Evolutionary conservation across 768 basidiomycete species (phyloP).

Genomic region (Cubamyces lactineus): DNA sequence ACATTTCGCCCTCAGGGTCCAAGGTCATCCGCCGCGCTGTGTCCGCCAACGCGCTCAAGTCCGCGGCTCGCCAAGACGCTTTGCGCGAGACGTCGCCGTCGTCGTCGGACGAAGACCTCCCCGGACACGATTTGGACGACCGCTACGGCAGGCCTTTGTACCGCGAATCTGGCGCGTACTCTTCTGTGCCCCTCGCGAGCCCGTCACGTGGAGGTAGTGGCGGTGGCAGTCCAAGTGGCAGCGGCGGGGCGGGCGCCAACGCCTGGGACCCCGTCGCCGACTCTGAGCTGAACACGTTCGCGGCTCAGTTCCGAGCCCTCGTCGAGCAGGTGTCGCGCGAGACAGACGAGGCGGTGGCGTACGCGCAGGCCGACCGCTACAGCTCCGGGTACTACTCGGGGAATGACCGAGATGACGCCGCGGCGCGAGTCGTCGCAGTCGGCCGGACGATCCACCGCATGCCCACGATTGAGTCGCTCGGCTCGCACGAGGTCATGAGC

Average conservation of each 20-base stretch:
- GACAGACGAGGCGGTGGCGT: slow-evolving; percentile 50
- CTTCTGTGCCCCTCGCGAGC: slow-evolving; percentile 14
- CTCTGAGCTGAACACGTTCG: slow-evolving; percentile 46
- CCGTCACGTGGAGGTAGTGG: background rate
- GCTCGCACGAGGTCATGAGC: slow-evolving; percentile 57
- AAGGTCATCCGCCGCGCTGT: slow-evolving; percentile 22
- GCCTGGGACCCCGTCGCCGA: slow-evolving; percentile 29
- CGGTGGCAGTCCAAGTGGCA: background rate
- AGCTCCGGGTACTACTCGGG: slow-evolving; percentile 1
- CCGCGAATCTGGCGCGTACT: slow-evolving; percentile 18
- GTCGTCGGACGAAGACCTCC: slow-evolving; percentile 22
- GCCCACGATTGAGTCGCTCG: slow-evolving; percentile 81
- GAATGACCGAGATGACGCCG: slow-evolving; percentile 37
- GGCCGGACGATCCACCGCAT: slow-evolving; percentile 70
- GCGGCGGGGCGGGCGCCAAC: background rate
- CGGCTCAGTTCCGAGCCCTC: slow-evolving; percentile 54
- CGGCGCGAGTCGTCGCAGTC: slow-evolving; percentile 57
- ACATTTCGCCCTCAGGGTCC: slow-evolving; percentile 19
- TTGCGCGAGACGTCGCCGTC: slow-evolving; percentile 13
- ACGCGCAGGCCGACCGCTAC: slow-evolving; percentile 30
- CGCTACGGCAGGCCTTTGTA: slow-evolving; percentile 21
- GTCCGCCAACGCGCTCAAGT: slow-evolving; percentile 15
- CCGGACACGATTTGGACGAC: slow-evolving; percentile 5
- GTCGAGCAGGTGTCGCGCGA: slow-evolving; percentile 56
- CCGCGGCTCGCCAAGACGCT: background rate